Percentiles rank a stretch among this genome's conserved stretches.
phyloP scores from a whole-genome alignment of 2,329 filamentous ascomycete species.

The Hysterium pulicare region DNA sequence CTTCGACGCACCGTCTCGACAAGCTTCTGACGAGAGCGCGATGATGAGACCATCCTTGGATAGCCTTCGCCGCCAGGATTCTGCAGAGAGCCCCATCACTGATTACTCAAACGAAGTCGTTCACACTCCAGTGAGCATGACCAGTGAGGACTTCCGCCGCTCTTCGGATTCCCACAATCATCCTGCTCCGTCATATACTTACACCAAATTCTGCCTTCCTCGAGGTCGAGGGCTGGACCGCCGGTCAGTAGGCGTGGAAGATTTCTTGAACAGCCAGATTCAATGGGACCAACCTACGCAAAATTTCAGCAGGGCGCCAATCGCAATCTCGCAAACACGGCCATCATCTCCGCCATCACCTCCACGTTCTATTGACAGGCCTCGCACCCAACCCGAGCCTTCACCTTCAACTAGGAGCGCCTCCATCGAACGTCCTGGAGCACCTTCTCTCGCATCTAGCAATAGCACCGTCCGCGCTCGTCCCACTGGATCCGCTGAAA shows the following conservation, averaged over 20 bases:
- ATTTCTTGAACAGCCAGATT: slow-evolving; percentile 49
- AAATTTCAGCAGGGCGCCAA: slow-evolving; percentile 10
- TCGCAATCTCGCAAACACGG: slow-evolving; percentile 10
- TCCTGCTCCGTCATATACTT: slow-evolving; percentile 72
- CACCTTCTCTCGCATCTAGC: slow-evolving; percentile 40
- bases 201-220: slow-evolving; percentile 80
- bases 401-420: slow-evolving; percentile 16
- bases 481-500: slow-evolving; percentile 53
- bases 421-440: slow-evolving; percentile 10
- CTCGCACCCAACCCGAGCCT: slow-evolving; percentile 17
- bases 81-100: slow-evolving; percentile 51
- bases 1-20: slow-evolving; percentile 33
- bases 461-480: slow-evolving; percentile 45
- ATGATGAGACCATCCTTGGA: slow-evolving; percentile 39
- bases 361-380: slow-evolving; percentile 33
- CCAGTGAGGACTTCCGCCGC: slow-evolving; percentile 65
- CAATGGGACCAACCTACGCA: slow-evolving; percentile 55
- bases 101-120: slow-evolving; percentile 62
- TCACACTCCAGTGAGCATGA: slow-evolving; percentile 69
- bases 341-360: slow-evolving; percentile 40
- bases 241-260: slow-evolving; percentile 38
- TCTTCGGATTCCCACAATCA: slow-evolving; percentile 48
- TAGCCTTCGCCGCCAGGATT: slow-evolving; percentile 38
- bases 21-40: slow-evolving; percentile 34
- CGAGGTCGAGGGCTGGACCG: slow-evolving; percentile 76